Evolutionary conservation across 805 yeast species (phyloP).

Genomic region (Lipomyces anomalus): DNA sequence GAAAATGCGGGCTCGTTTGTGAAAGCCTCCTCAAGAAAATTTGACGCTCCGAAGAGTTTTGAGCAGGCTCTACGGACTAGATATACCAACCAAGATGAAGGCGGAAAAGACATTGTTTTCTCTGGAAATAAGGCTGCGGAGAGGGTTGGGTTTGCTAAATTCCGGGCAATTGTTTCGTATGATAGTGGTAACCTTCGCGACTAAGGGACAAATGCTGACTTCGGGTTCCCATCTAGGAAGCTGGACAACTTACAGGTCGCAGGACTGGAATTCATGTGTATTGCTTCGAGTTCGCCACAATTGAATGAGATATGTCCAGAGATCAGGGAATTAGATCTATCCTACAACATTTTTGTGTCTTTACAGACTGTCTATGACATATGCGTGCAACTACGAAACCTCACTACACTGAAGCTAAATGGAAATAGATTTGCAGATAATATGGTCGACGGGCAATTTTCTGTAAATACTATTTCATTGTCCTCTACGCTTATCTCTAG

Average conservation of each 20-base stretch:
- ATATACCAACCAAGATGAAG: constrained; percentile 41
- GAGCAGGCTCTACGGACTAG: constrained; percentile 45
- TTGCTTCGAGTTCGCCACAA: constrained; percentile 28
- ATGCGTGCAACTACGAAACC: constrained; percentile 33
- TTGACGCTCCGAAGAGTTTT: constrained; percentile 36
- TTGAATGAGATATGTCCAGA: constrained; percentile 10
- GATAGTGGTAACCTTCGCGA: background rate
- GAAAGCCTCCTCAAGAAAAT: constrained; percentile 38
- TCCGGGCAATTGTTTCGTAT: constrained; percentile 42
- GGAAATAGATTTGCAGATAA: constrained; percentile 32
- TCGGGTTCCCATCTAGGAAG: background rate
- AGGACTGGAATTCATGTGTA: constrained; percentile 44
- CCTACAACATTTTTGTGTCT: constrained; percentile 50
- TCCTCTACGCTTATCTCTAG: constrained; percentile 19
- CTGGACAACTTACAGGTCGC: constrained; percentile 39
- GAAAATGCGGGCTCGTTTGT: constrained; percentile 58
- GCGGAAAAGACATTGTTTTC: constrained; percentile 35
- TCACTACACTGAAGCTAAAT: constrained; percentile 46
- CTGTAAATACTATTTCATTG: constrained; percentile 23
- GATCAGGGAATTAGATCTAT: constrained; percentile 45
- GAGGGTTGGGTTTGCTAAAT: constrained; percentile 58
- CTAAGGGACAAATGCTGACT: background rate
- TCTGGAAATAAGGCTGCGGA: constrained; percentile 58
- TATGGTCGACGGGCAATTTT: constrained; percentile 1
- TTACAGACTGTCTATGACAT: constrained; percentile 39